These are phyloP conservation scores for Mycogone perniciosa DNA, from an alignment of 2,329 filamentous ascomycete genomes.

Conservation along the genomic window DNA sequence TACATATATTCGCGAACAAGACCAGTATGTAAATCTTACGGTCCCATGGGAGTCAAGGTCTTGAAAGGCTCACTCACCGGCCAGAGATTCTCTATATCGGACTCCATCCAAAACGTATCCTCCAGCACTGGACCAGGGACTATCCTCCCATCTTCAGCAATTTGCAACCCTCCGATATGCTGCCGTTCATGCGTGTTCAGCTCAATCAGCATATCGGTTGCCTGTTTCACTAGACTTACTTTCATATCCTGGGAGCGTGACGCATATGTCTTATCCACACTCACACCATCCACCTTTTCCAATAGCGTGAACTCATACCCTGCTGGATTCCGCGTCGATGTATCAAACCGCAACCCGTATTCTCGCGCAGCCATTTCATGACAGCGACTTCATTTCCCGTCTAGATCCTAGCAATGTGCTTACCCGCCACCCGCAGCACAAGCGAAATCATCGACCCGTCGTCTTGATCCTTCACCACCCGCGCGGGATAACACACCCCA, in stretches of 20 bases:
- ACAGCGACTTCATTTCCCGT: slow-evolving; percentile 31
- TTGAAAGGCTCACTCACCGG: slow-evolving; percentile 16
- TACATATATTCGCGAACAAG: slow-evolving; percentile 21
- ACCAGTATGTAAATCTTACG: slow-evolving; percentile 22
- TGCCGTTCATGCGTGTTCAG: slow-evolving; percentile 22
- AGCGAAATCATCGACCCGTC: slow-evolving; percentile 3
- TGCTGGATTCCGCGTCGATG: slow-evolving; percentile 23
- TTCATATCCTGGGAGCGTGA: slow-evolving; percentile 15
- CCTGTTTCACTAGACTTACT: slow-evolving; percentile 22
- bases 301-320: slow-evolving; percentile 30
- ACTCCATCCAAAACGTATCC: slow-evolving; percentile 30
- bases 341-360: slow-evolving; percentile 25
- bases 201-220: slow-evolving; percentile 25
- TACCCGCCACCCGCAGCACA: slow-evolving; percentile 30
- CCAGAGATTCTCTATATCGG: slow-evolving; percentile 26
- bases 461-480: no score
- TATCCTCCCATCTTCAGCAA: slow-evolving; percentile 11
- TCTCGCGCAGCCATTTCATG: slow-evolving; percentile 27
- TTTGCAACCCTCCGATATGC: slow-evolving; percentile 22
- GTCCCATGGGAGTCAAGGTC: slow-evolving; percentile 23
- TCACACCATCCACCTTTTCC: slow-evolving; percentile 20
- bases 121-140: slow-evolving; percentile 25
- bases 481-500: no score
- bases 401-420: slow-evolving; percentile 30
- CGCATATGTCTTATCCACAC: slow-evolving; percentile 24